These are phyloP conservation scores for Lactifluus subvellereus DNA, from an alignment of 768 basidiomycete genomes.

Conservation along the genomic window DNA sequence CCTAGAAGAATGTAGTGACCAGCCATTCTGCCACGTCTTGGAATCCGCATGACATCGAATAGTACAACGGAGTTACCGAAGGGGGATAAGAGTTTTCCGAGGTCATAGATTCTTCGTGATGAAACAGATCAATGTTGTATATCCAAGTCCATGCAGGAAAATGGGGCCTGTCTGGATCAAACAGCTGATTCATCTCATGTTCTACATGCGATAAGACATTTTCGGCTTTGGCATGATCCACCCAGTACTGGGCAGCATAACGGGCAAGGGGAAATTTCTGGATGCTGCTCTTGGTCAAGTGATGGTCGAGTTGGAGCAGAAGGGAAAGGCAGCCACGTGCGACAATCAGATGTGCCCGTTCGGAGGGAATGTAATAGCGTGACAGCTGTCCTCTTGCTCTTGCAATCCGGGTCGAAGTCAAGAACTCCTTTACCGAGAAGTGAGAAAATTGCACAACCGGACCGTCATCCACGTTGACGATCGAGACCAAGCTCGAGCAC, in stretches of 20 bases:
- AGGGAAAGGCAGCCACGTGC: neutral
- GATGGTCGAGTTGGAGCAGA: neutral
- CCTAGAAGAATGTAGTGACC: neutral
- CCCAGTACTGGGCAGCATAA: constrained; percentile 4
- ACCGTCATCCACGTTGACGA: neutral
- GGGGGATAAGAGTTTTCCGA: too few relatives aligned
- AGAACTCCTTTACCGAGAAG: constrained; percentile 1
- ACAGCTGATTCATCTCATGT: neutral
- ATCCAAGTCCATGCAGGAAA: neutral
- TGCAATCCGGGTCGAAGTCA: neutral
- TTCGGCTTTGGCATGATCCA: neutral
- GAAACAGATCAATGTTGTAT: too few relatives aligned
- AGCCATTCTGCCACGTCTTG: neutral
- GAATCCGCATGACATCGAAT: neutral
- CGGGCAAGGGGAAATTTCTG: neutral
- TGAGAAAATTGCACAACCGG: neutral
- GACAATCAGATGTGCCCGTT: neutral
- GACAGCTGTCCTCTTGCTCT: neutral
- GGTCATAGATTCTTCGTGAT: too few relatives aligned
- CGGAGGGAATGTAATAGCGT: neutral
- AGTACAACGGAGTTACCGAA: neutral
- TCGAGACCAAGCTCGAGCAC: neutral
- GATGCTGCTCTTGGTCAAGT: neutral
- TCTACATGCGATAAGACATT: neutral
- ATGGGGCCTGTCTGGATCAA: neutral